A percentile compares a stretch with the other conserved stretches of the same genome.
Evolutionary conservation across 176 grass and related monocot species (phyloP).

Genomic region (Elaeis guineensis): DNA sequence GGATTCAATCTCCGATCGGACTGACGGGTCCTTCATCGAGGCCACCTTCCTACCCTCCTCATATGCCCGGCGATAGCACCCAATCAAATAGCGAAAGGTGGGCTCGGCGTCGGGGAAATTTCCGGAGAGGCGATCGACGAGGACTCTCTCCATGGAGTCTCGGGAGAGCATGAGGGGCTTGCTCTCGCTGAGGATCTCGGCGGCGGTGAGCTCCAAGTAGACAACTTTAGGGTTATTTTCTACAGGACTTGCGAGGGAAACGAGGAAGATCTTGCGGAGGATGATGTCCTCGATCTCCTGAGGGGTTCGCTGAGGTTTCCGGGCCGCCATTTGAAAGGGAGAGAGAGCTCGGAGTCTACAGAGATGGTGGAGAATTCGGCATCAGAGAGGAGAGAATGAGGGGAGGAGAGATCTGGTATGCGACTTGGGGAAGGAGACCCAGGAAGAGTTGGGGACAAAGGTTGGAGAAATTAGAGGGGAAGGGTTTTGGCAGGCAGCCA

Average conservation of each 20-base stretch:
- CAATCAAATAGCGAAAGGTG: slow-evolving; percentile 53
- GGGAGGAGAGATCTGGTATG: too few species aligned
- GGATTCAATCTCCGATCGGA: slow-evolving; percentile 36
- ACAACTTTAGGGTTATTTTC: slow-evolving; percentile 30
- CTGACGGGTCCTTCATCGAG: slow-evolving; percentile 54
- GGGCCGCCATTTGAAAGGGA: slow-evolving; percentile 21
- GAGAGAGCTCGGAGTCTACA: neutral
- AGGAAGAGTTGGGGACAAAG: too few species aligned
- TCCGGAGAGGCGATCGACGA: slow-evolving; percentile 82
- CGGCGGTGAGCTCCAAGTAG: slow-evolving; percentile 86
- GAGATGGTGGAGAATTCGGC: too few species aligned
- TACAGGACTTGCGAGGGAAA: slow-evolving; percentile 48
- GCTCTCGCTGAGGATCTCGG: slow-evolving; percentile 91
- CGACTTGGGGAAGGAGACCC: too few species aligned
- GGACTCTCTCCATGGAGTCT: slow-evolving; percentile 57
- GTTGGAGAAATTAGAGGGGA: too few species aligned
- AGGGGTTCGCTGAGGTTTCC: slow-evolving; percentile 59
- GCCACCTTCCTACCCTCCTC: slow-evolving; percentile 81
- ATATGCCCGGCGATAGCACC: slow-evolving; percentile 56
- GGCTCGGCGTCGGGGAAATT: slow-evolving; percentile 26
- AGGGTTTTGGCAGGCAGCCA: too few species aligned
- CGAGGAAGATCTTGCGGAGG: slow-evolving; percentile 96
- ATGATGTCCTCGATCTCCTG: slow-evolving; percentile 97
- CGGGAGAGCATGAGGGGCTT: slow-evolving; percentile 50
- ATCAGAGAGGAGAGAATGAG: too few species aligned